A percentile compares a stretch with the other conserved stretches of the same genome.
phyloP scores from a whole-genome alignment of 2,329 filamentous ascomycete genomes.

The Penicillium sp. region DNA sequence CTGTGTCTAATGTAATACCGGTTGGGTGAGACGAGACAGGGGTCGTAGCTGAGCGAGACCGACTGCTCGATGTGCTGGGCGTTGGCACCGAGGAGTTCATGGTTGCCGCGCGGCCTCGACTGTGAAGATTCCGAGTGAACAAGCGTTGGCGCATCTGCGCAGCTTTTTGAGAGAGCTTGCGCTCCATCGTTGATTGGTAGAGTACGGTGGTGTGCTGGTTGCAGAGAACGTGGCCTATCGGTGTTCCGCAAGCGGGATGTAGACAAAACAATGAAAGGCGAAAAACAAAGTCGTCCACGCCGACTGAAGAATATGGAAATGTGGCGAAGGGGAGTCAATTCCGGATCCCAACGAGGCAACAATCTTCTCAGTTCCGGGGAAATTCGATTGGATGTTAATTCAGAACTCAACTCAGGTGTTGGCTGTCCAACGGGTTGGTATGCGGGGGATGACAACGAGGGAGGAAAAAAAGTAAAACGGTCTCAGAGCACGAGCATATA shows the following conservation, averaged over 20 bases:
- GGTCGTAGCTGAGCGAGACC: conserved; percentile 20
- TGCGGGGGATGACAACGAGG: conserved; percentile 9
- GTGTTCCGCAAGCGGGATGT: background rate
- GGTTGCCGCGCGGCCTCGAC: conserved; percentile 11
- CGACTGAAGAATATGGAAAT: background rate
- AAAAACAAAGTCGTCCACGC: background rate
- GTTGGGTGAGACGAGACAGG: conserved; percentile 10
- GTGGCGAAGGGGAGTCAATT: background rate
- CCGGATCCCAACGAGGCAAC: background rate
- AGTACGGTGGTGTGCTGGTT: background rate
- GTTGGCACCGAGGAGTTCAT: conserved; percentile 1
- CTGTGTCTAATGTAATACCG: conserved; percentile 1
- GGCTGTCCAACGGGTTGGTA: conserved; percentile 8
- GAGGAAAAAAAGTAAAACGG: background rate
- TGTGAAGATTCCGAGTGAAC: conserved; percentile 11
- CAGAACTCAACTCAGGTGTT: background rate
- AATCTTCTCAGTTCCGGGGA: background rate
- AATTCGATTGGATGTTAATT: background rate
- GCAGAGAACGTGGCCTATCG: background rate
- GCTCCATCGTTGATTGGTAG: conserved; percentile 17
- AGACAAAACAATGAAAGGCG: conserved; percentile 1
- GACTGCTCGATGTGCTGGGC: conserved; percentile 4
- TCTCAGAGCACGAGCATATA: background rate
- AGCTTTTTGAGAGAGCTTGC: conserved; percentile 22
- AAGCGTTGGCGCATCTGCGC: conserved; percentile 22